Percentiles rank a stretch among this genome's conserved stretches.
These are phyloP conservation scores for Xylaria flabelliformis DNA, from an alignment of 495 filamentous ascomycete genomes.

Conservation along the genomic window DNA sequence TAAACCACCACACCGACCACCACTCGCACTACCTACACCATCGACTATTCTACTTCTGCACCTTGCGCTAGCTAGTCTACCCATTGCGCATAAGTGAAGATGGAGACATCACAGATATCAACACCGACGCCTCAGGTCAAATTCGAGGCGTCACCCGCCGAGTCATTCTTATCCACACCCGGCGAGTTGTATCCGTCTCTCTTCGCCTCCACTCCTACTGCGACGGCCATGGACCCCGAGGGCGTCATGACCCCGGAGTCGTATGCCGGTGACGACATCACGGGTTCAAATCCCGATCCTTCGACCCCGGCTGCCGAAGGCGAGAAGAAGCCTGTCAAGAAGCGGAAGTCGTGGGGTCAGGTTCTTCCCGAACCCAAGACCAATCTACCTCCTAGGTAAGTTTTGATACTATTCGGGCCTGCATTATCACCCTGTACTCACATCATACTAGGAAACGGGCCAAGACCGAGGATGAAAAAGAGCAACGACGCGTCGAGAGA, in stretches of 20 bases:
- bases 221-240: conserved; percentile 47
- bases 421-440: neutral
- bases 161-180: conserved; percentile 60
- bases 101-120: conserved; percentile 31
- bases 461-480: conserved; percentile 98
- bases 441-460: conserved; percentile 78
- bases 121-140: conserved; percentile 52
- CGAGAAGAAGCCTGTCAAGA: conserved; percentile 87
- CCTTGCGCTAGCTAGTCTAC: neutral
- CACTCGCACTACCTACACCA: neutral
- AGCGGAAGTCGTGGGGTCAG: conserved; percentile 99
- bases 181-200: conserved; percentile 59
- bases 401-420: conserved; percentile 28
- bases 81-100: conserved; percentile 40
- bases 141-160: conserved; percentile 56
- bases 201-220: conserved; percentile 44
- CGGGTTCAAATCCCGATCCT: conserved; percentile 17
- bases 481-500: conserved; percentile 95
- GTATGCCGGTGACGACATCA: conserved; percentile 39
- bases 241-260: conserved; percentile 55
- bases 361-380: conserved; percentile 96
- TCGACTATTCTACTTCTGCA: neutral
- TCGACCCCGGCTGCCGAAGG: conserved; percentile 31
- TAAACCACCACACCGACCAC: conserved; percentile 45
- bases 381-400: conserved; percentile 89